Conservation (phyloP, 2,329 filamentous ascomycete genomes). For the Trichoderma oligosporum region DNA sequence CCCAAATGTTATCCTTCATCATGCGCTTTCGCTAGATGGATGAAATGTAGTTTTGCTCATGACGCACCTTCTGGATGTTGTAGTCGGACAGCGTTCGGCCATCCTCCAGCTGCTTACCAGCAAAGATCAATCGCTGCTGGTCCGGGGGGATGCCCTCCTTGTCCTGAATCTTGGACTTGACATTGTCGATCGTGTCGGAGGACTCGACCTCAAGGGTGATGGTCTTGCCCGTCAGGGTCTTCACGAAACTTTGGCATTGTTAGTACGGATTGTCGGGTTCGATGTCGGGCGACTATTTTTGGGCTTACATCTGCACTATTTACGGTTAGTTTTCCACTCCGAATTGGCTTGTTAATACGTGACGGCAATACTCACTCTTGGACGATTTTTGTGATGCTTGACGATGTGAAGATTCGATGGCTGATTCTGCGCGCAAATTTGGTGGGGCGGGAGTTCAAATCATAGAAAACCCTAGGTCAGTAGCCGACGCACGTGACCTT, state of each 20-base stretch:
- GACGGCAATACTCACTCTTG: conserved; percentile 53
- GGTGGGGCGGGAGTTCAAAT: conserved; percentile 39
- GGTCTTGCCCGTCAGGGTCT: conserved; percentile 99
- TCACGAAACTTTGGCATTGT: conserved; percentile 77
- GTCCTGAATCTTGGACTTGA: conserved; percentile 99
- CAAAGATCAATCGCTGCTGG: conserved; percentile 98
- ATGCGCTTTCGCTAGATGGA: not conserved
- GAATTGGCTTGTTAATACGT: not conserved
- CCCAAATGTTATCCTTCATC: not conserved
- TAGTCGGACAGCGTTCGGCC: conserved; percentile 95
- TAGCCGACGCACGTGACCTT: conserved; percentile 31
- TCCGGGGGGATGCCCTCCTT: conserved; percentile 98
- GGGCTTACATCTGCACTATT: conserved; percentile 84
- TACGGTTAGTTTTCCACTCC: conserved; percentile 44
- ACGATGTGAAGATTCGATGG: conserved; percentile 40
- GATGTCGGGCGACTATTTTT: conserved; percentile 25
- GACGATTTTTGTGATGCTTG: conserved; percentile 50
- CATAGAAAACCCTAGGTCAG: conserved; percentile 38
- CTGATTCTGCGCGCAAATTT: conserved; percentile 41
- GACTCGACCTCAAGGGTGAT: conserved; percentile 99
- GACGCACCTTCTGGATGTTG: conserved; percentile 96
- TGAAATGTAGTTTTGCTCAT: not conserved
- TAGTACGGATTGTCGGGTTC: conserved; percentile 29
- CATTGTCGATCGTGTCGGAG: conserved; percentile 99
- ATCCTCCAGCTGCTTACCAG: conserved; percentile 98